Evolutionary conservation across 2,329 filamentous ascomycete genomes (phyloP), one percentile per base, ranked within the genome.

Genomic region (Colletotrichum lentis): DNA sequence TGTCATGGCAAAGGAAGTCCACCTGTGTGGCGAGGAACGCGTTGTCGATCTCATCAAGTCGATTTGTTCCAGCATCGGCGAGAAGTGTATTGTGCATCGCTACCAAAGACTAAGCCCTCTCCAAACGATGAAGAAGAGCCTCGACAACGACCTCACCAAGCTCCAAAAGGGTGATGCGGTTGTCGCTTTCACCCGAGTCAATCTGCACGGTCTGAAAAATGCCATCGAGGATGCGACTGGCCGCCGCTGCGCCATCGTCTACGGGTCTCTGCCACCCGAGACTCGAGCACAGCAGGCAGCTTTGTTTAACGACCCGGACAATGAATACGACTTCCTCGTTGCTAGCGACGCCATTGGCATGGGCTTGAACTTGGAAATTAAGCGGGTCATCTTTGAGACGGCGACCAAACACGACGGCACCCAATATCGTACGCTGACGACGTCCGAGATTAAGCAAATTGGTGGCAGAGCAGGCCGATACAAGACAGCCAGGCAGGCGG

Each of bases 271-370:
- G 50, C 96, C 96, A 0, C 95, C 96, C 1, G 96, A 99, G 77
- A 97, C 95, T 47, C 88, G 96, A 70, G 93, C 94, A 3, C 90
- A 95, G 75, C 96, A 99, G 80, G 96, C 96, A 0, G 88, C 89
- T 18, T 83, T 98, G 0, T 99, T 99, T 84, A 99, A 99, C 75
- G 92, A 98, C 71, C 94, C 94, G 0, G 80, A 97, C 76, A 99
- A 96, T 76, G 94, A 97, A 68, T 99, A 97, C 76, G 96, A 99
- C 76, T 96, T 90, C 73, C 83, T 99, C 6, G 94, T 96, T 31
- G 96, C 96, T 10, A 97, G 93, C 73, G 94, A 97, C 79, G 96
- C 96, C 54, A 95, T 99, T 70, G 96, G 96, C 44, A 98, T 99
- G 95, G 96, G 96, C 1, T 82, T 99, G 24, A 99, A 99, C 75